Base-by-base conservation (phyloP, 2,329 filamentous ascomycete genomes). In the Samsoniella hepiali region DNA sequence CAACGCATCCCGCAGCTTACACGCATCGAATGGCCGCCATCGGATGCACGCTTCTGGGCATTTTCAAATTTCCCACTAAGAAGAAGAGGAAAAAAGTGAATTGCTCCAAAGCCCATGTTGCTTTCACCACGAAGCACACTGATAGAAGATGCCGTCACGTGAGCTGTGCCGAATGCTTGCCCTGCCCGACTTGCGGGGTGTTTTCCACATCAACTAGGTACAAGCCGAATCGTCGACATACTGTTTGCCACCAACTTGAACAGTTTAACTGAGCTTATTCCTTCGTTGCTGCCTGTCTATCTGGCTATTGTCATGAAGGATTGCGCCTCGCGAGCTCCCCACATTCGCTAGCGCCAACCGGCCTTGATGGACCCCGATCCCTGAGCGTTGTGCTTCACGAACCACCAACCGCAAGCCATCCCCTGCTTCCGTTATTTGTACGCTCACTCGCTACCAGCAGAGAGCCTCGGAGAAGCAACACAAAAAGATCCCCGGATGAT, bases 401-500 rank as follows among this genome's bases (percentile, higher is more conserved):
- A 34, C 13, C 17, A 49, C 27, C 42, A 49, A 58, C 40, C 42
- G 17, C 31, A 58, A n/a, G 42, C 42, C 40, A 38, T 45, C 55
- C 42, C 17, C 9, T 22, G 29, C 15, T 34, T 13, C 40, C 31
- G 40, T n/a, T 29, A 36, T 34, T 58, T 31, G 55, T 40, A 22
- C 22, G 22, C 22, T 31, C n/a, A 22, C 10, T 32, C 27, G 38
- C 27, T 34, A 31, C 36, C 27, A 22, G 40, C 29, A 27, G 27
- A 58, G 22, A 27, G 31, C 56, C 29, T 22, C 27, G 22, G 29
- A 17, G n/a, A 32, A 27, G 1, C n/a, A 29, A 15, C 29, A 15
- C 13, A 17, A 49, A 22, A 22, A 17, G 11, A 17, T 17, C 1
- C 9, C 13, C 3, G 15, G 22, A 49, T 40, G 44, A 81, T 84